Percentiles rank a stretch among this genome's conserved stretches.
These are phyloP conservation scores for Jaapia argillacea DNA, from an alignment of 768 basidiomycete genomes.

Conservation along the genomic window DNA sequence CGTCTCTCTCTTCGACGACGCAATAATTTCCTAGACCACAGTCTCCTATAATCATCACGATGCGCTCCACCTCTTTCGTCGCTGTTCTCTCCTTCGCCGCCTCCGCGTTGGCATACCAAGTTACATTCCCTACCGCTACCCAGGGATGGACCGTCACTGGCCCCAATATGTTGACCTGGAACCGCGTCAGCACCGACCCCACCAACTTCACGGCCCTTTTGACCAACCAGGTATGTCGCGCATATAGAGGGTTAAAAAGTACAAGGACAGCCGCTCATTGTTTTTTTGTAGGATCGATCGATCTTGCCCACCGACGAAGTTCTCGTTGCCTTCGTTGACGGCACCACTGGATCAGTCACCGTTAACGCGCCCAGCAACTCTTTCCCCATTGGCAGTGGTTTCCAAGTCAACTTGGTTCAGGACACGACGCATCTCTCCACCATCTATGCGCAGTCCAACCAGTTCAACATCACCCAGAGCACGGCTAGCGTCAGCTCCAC, in stretches of 20 bases:
- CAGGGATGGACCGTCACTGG: conserved; percentile 51
- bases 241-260: neutral
- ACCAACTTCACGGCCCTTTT: conserved; percentile 62
- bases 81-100: conserved; percentile 38
- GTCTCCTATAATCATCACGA: neutral
- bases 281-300: conserved; percentile 21
- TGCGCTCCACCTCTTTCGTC: conserved; percentile 13
- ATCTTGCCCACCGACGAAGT: conserved; percentile 31
- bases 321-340: conserved; percentile 46
- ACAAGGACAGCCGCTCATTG: neutral
- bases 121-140: conserved; percentile 38
- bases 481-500: conserved; percentile 13
- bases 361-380: conserved; percentile 51
- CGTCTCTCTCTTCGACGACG: conserved; percentile 9
- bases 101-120: conserved; percentile 51
- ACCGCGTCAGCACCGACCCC: conserved; percentile 54
- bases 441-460: conserved; percentile 62
- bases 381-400: conserved; percentile 53
- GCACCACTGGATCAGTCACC: conserved; percentile 25
- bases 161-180: conserved; percentile 49
- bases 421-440: conserved; percentile 31
- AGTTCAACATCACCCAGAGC: conserved; percentile 40
- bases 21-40: neutral
- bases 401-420: conserved; percentile 64
- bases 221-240: conserved; percentile 43